Percentiles rank a stretch among this genome's conserved stretches.
These are phyloP conservation scores for Arthrinium phaeospermum DNA, from an alignment of 2,329 filamentous ascomycete species.

Conservation along the genomic window DNA sequence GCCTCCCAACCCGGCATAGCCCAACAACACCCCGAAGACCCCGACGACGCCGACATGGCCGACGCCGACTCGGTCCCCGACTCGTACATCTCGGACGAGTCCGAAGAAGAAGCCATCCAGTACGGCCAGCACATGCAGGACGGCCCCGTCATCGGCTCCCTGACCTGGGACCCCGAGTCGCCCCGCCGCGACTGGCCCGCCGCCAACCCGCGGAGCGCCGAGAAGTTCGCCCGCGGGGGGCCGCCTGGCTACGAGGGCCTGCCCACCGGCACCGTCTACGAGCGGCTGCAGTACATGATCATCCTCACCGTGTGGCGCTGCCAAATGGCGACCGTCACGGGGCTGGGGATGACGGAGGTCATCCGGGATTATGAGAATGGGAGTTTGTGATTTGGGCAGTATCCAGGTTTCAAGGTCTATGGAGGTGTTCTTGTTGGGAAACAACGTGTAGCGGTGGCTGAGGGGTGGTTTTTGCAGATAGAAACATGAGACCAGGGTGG, in stretches of 20 bases:
- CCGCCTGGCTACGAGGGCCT: neutral
- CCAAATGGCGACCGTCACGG: neutral
- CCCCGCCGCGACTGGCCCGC: neutral
- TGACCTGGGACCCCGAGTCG: neutral
- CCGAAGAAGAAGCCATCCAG: neutral
- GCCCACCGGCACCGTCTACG: neutral
- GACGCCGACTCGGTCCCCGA: too few species aligned
- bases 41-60: too few species aligned
- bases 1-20: too few species aligned
- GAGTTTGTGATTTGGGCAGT: too few species aligned
- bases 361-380: neutral
- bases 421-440: too few species aligned
- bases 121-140: neutral
- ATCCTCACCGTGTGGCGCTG: constrained; percentile 12
- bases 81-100: too few species aligned
- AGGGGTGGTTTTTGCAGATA: too few species aligned
- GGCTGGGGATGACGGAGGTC: neutral
- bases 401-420: too few species aligned
- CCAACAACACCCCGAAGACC: too few species aligned
- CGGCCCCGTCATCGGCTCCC: neutral
- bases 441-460: too few species aligned
- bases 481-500: too few species aligned
- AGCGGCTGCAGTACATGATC: constrained; percentile 13
- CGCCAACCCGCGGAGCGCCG: neutral
- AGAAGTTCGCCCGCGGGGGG: neutral